Conservation (phyloP, 2,329 filamentous ascomycete genomes). For the Teratosphaeria zuluensis region DNA sequence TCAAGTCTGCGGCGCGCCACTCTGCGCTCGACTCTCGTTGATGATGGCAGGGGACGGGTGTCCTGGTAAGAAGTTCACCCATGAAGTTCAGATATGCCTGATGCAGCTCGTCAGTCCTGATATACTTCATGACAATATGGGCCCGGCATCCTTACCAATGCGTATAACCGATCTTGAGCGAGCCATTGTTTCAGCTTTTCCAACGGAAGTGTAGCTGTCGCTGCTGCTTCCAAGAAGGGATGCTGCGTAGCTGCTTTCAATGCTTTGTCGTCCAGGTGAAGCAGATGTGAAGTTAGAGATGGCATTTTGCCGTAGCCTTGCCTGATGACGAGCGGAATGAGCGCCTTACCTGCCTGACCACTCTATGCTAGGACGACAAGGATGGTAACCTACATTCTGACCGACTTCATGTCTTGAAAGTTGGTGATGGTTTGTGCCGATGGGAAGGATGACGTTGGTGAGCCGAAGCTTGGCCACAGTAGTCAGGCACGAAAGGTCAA, state of each 20-base stretch:
- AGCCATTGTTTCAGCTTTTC: conserved; percentile 55
- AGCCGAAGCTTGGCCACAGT: too few relatives aligned
- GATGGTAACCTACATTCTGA: not conserved
- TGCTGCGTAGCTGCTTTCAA: conserved; percentile 54
- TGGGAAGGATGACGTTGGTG: too few relatives aligned
- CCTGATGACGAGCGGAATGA: not conserved
- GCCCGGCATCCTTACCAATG: conserved; percentile 32
- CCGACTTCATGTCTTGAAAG: not conserved
- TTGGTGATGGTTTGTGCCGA: not conserved
- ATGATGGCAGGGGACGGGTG: conserved; percentile 42
- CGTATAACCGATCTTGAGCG: conserved; percentile 62
- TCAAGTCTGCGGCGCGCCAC: conserved; percentile 49
- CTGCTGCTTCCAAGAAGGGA: conserved; percentile 56
- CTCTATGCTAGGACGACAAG: not conserved
- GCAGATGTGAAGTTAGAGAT: conserved; percentile 50
- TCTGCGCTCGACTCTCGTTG: conserved; percentile 38
- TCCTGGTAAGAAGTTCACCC: conserved; percentile 51
- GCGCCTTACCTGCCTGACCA: not conserved
- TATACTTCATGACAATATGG: not conserved
- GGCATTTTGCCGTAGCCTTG: conserved; percentile 19
- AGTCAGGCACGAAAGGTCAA: too few relatives aligned
- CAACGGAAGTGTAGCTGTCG: conserved; percentile 51
- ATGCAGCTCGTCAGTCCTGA: not conserved
- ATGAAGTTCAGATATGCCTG: conserved; percentile 56
- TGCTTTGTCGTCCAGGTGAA: conserved; percentile 36